Conservation (phyloP, 495 filamentous ascomycete species). For the Penicillium bialowiezense region DNA sequence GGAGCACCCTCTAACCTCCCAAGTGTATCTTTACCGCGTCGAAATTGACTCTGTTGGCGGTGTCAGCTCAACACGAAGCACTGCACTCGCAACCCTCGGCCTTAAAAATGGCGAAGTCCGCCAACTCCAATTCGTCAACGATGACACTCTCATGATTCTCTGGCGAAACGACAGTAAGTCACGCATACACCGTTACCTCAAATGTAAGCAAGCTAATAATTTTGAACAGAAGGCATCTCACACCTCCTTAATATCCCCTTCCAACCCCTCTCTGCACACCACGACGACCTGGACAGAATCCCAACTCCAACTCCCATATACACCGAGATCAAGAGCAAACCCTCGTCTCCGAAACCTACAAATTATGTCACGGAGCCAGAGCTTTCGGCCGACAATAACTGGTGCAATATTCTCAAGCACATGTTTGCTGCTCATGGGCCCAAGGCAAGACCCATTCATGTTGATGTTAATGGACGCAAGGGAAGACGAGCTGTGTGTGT, state of each 20-base stretch:
- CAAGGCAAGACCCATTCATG: conserved; percentile 40
- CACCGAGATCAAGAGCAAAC: conserved; percentile 9
- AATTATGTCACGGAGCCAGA: conserved; percentile 21
- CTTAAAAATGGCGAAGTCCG: conserved; percentile 43
- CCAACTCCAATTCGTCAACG: conserved; percentile 56
- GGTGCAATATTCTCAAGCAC: conserved; percentile 27
- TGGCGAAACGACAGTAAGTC: conserved; percentile 42
- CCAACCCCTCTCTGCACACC: conserved; percentile 14
- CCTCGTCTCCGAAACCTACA: conserved; percentile 13
- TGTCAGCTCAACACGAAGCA: conserved; percentile 49
- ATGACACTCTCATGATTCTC: conserved; percentile 51
- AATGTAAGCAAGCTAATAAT: conserved; percentile 14
- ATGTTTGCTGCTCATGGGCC: conserved; percentile 33
- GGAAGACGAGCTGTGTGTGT: conserved; percentile 54
- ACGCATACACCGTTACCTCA: conserved; percentile 1
- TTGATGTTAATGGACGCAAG: conserved; percentile 55
- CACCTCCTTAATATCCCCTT: conserved; percentile 42
- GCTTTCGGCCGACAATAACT: conserved; percentile 8
- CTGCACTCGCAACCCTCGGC: conserved; percentile 39
- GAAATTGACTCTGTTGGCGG: conserved; percentile 50
- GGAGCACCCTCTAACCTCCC: background rate
- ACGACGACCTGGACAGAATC: conserved; percentile 2
- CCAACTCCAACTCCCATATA: conserved; percentile 17
- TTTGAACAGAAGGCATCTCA: conserved; percentile 19
- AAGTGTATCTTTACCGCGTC: conserved; percentile 52